Evolutionary conservation across 495 filamentous ascomycete species (phyloP).

Genomic region (Penicillium canescens): DNA sequence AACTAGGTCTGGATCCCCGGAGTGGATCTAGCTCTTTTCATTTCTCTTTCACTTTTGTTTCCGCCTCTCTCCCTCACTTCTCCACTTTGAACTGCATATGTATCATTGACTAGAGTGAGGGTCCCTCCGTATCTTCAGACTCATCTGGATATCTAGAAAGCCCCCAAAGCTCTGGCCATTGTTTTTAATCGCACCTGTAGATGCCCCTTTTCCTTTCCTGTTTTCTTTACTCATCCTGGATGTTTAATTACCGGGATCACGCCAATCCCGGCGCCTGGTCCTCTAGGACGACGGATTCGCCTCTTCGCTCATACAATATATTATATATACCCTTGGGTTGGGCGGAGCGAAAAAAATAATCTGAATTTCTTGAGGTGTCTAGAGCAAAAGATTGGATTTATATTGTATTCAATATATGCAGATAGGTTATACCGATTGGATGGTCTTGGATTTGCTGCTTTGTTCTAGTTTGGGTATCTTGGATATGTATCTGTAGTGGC

Average conservation of each 20-base stretch:
- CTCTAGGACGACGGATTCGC: conserved; percentile 7
- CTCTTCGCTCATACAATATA: conserved; percentile 26
- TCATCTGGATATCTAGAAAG: background rate
- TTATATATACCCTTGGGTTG: conserved; percentile 39
- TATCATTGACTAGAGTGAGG: background rate
- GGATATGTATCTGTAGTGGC: background rate
- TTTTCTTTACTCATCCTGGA: conserved; percentile 19
- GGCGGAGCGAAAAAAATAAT: conserved; percentile 23
- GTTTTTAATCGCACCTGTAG: conserved; percentile 17
- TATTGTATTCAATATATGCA: conserved; percentile 24
- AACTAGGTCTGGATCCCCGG: background rate
- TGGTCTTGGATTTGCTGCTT: conserved; percentile 2
- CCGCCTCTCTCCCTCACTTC: background rate
- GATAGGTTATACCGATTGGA: conserved; percentile 10
- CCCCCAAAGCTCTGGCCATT: background rate
- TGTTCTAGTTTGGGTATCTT: background rate
- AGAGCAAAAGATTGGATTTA: conserved; percentile 23
- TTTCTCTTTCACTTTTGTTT: background rate
- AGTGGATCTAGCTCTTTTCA: background rate
- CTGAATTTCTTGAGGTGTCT: conserved; percentile 15
- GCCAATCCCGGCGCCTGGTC: conserved; percentile 4
- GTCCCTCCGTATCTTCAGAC: conserved; percentile 7
- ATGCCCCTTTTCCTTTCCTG: conserved; percentile 11
- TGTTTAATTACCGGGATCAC: conserved; percentile 14
- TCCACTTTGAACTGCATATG: conserved; percentile 7